phyloP scores from a whole-genome alignment of 129 eudicot genomes.

The Flaveria brownii region DNA sequence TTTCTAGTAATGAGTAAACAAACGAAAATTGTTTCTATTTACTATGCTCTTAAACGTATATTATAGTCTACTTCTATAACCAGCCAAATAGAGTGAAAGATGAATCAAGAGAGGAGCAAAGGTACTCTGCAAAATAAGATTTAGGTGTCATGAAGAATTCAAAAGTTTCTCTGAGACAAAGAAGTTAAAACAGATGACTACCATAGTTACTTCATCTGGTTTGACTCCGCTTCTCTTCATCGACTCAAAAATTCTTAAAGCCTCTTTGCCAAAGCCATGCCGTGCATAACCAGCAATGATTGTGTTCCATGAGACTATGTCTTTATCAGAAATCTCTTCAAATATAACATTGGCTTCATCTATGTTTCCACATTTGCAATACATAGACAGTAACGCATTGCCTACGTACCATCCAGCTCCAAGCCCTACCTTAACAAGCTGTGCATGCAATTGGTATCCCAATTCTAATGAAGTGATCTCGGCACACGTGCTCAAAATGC shows the following conservation, averaged over 20 bases:
- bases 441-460: slow-evolving; percentile 16
- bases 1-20: no score
- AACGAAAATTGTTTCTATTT: not conserved
- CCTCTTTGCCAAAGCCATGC: slow-evolving; percentile 18
- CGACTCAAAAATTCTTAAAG: slow-evolving; percentile 13
- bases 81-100: not conserved
- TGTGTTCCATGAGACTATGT: slow-evolving; percentile 15
- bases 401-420: slow-evolving; percentile 19
- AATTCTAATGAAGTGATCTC: slow-evolving; percentile 16
- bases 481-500: slow-evolving; percentile 16
- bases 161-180: not conserved
- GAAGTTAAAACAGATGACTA: not conserved
- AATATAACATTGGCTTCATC: slow-evolving; percentile 19
- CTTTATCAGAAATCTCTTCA: slow-evolving; percentile 12
- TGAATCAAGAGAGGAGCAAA: not conserved
- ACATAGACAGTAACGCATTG: slow-evolving; percentile 10
- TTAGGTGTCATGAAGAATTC: not conserved
- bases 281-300: slow-evolving; percentile 16
- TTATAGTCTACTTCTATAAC: not conserved
- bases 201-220: slow-evolving; percentile 22
- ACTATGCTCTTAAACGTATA: not conserved
- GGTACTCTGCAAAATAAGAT: not conserved
- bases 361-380: slow-evolving; percentile 22
- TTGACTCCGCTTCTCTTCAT: slow-evolving; percentile 18
- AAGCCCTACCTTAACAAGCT: slow-evolving; percentile 13